Base-by-base conservation (phyloP, 23 red algal genomes). In the Gracilaria domingensis region DNA sequence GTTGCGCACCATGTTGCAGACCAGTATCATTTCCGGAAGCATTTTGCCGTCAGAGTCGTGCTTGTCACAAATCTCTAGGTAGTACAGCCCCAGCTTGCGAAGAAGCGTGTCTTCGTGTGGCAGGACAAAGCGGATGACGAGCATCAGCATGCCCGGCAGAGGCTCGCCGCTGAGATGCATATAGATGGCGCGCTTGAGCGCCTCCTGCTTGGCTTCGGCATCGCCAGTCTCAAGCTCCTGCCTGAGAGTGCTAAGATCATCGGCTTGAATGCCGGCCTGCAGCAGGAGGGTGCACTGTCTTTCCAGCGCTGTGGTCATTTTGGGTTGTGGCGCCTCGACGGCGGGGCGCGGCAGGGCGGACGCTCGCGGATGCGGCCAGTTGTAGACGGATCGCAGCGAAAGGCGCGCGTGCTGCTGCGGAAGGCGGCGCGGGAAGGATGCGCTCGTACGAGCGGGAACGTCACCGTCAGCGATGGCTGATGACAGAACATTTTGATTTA, bases 1-100 rank as follows among this genome's bases (percentile, higher is more conserved):
- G 40, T 96, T 99, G 40, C 97, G 89, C 44, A 99, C 76, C 91
- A 99, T 95, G 59, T 99, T 99, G 86, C 93, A 93, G 21, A 99
- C 97, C 30, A 99, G 75, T 54, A 99, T 99, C 93, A 99, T 99
- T 66, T 99, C 97, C 26, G 94, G 97, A 35, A 96, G 94, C 93
- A 99, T 96, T 54, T 95, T 96, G 3, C 97, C 97, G 44, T 96
- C 91, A 8, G 80, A 76, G 20, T 90, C 97, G 44, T 89, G 91
- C 36, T 96, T 96, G 57, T 99, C 97, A 7, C 94, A 94, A 29
- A 96, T 94, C 85, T 99, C 97, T 14, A 99, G 82, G 65, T 90
- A 99, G 45, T 93, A 84, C 1, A 99, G 87, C 37, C 97, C 94
- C 7, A 99, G 80, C 80, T 99, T 99, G 39, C 97, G 90, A 21